These are phyloP conservation scores for Coemansia sp. DNA, from an alignment of 192 early-diverging fungal genomes.

Conservation along the genomic window DNA sequence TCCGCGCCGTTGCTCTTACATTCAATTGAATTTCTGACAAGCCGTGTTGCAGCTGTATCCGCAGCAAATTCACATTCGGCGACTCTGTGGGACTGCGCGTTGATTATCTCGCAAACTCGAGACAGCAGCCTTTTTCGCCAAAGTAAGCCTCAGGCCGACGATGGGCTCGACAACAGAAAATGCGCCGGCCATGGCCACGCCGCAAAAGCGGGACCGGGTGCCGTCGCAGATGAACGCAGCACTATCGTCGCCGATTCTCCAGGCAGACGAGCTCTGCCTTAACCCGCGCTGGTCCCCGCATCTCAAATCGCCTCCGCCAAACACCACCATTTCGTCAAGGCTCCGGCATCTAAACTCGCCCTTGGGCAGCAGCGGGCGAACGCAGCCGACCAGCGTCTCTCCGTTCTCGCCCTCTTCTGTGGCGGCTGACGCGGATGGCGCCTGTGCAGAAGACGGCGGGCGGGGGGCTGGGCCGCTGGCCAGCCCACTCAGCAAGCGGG, in stretches of 20 bases:
- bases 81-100: neutral
- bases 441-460: neutral
- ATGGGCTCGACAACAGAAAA: constrained; percentile 39
- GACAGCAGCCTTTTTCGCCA: neutral
- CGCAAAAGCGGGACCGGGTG: constrained; percentile 25
- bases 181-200: constrained; percentile 31
- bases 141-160: neutral
- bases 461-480: constrained; percentile 16
- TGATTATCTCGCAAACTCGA: neutral
- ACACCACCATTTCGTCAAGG: constrained; percentile 46
- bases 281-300: constrained; percentile 59
- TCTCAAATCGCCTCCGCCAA: constrained; percentile 50
- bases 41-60: neutral
- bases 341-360: constrained; percentile 33
- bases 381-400: neutral
- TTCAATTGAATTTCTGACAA: neutral
- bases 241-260: constrained; percentile 45
- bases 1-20: neutral
- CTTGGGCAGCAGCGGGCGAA: constrained; percentile 5
- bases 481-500: constrained; percentile 49
- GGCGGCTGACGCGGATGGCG: neutral
- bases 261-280: constrained; percentile 56
- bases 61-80: neutral
- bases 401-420: neutral
- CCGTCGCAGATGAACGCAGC: neutral